Percentiles rank a stretch among this genome's conserved stretches.
These are phyloP conservation scores for Hyaloscypha finlandica DNA, from an alignment of 495 filamentous ascomycete genomes.

Conservation along the genomic window DNA sequence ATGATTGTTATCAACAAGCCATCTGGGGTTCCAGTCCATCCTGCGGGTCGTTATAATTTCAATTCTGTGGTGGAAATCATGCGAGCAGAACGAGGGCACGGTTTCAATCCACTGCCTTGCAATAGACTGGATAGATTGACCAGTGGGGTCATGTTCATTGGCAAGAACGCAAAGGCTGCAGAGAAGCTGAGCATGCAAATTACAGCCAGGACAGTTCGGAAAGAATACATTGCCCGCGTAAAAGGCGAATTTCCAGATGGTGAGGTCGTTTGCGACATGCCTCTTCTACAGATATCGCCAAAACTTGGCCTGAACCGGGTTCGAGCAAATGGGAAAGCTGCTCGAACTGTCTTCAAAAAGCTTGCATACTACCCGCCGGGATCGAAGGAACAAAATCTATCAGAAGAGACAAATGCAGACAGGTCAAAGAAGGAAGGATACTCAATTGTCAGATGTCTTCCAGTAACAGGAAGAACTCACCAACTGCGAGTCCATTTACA, in stretches of 20 bases:
- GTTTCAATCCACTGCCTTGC: slow-evolving; percentile 77
- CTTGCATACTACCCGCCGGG: slow-evolving; percentile 76
- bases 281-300: slow-evolving; percentile 90
- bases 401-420: slow-evolving; percentile 16
- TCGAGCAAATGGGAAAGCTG: slow-evolving; percentile 85
- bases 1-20: slow-evolving; percentile 97
- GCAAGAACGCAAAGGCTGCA: slow-evolving; percentile 77
- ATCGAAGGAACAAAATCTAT: slow-evolving; percentile 10
- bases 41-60: slow-evolving; percentile 92
- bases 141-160: slow-evolving; percentile 97
- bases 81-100: slow-evolving; percentile 69
- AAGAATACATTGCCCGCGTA: slow-evolving; percentile 93
- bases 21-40: slow-evolving; percentile 90
- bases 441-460: slow-evolving; percentile 91
- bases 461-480: slow-evolving; percentile 91
- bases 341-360: slow-evolving; percentile 85
- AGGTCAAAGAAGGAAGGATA: slow-evolving; percentile 63
- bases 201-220: slow-evolving; percentile 73
- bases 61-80: slow-evolving; percentile 94
- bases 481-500: slow-evolving; percentile 95
- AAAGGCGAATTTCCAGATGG: slow-evolving; percentile 86
- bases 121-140: slow-evolving; percentile 94
- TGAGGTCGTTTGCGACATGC: slow-evolving; percentile 85
- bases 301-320: slow-evolving; percentile 94
- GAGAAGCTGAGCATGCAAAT: slow-evolving; percentile 74